Conservation (phyloP, 179 eudicot species). For the Camellia oleifera region DNA sequence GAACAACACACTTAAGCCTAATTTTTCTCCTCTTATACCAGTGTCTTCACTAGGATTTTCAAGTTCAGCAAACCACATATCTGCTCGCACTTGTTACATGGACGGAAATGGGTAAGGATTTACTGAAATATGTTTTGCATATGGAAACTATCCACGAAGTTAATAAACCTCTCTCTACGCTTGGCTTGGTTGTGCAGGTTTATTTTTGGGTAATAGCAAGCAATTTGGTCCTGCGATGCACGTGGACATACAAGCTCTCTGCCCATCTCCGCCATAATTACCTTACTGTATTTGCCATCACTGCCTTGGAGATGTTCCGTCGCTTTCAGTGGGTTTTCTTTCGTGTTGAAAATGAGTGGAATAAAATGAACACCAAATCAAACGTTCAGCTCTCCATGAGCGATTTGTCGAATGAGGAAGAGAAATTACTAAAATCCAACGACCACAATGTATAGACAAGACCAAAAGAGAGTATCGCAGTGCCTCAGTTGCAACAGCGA, state of each 20-base stretch:
- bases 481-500: no score
- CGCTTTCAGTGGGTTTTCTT: constrained; percentile 96
- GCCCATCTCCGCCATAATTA: constrained; percentile 97
- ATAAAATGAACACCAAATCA: constrained; percentile 64
- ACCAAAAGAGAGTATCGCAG: no score
- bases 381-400: constrained; percentile 43
- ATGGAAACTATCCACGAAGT: not conserved
- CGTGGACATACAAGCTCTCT: constrained; percentile 98
- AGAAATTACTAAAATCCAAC: constrained; percentile 51
- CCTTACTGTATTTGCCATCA: constrained; percentile 71
- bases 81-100: constrained; percentile 55
- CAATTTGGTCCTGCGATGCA: constrained; percentile 87
- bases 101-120: constrained; percentile 72
- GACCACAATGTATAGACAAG: constrained; percentile 52
- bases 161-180: not conserved
- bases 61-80: constrained; percentile 74
- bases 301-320: constrained; percentile 84
- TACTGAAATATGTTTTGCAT: not conserved
- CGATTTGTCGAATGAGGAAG: constrained; percentile 65
- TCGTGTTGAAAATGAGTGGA: constrained; percentile 96
- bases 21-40: constrained; percentile 27
- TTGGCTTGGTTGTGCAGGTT: constrained; percentile 44
- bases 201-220: constrained; percentile 82
- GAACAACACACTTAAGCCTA: not conserved
- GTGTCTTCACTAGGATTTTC: constrained; percentile 95